These are phyloP conservation scores for Metschnikowia drakensbergensis DNA, from an alignment of 805 yeast genomes.

Conservation along the genomic window DNA sequence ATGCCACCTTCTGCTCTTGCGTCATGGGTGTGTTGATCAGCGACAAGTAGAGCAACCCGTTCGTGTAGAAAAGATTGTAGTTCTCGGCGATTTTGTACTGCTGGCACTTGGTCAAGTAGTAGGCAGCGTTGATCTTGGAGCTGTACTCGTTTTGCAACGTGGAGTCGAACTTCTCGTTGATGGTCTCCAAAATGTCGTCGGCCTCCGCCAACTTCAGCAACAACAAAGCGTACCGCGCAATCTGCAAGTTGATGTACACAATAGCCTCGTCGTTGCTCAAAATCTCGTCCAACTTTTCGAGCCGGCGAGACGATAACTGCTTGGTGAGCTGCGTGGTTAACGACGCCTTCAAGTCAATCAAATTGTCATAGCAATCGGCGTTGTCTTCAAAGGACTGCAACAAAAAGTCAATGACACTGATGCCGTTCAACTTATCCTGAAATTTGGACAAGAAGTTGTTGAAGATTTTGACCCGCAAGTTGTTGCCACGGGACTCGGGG, in stretches of 20 bases:
- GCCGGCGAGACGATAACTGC: constrained; percentile 26
- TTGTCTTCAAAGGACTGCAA: constrained; percentile 43
- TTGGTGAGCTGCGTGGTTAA: constrained; percentile 24
- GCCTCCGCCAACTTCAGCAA: constrained; percentile 53
- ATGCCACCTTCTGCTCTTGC: constrained; percentile 41
- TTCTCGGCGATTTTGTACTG: constrained; percentile 71
- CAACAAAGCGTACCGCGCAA: constrained; percentile 65
- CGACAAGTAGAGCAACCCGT: constrained; percentile 77
- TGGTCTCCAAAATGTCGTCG: constrained; percentile 61
- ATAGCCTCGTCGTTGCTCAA: constrained; percentile 53
- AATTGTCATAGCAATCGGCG: constrained; percentile 33
- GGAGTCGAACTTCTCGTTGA: constrained; percentile 54
- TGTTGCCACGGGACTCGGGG: constrained; percentile 41
- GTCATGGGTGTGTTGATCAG: constrained; percentile 51
- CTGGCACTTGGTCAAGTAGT: constrained; percentile 74
- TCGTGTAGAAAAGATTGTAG: constrained; percentile 76
- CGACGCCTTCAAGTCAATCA: constrained; percentile 30
- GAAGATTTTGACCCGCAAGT: constrained; percentile 61
- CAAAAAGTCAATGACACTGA: constrained; percentile 74
- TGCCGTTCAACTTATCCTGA: constrained; percentile 68
- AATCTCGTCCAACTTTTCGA: constrained; percentile 26
- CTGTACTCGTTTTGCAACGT: constrained; percentile 29
- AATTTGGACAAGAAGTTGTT: constrained; percentile 66
- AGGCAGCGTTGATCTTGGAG: constrained; percentile 74
- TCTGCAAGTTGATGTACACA: constrained; percentile 51